phyloP scores from a whole-genome alignment of 768 basidiomycete species.

The Suillus ampliporus region DNA sequence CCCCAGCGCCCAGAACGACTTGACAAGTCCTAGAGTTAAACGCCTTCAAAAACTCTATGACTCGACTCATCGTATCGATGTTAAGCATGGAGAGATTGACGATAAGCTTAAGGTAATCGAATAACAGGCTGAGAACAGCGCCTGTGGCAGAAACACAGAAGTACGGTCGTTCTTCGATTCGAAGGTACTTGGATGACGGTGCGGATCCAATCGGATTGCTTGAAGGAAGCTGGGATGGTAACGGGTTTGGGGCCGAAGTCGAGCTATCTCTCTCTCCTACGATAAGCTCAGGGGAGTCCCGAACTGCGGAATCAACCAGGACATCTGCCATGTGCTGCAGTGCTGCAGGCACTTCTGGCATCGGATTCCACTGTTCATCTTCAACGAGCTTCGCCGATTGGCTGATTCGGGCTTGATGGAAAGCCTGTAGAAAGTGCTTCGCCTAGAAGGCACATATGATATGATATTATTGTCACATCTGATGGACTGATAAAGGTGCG shows the following conservation, averaged over 20 bases:
- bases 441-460: conserved; percentile 61
- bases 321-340: conserved; percentile 77
- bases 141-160: conserved; percentile 88
- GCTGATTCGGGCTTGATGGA: conserved; percentile 82
- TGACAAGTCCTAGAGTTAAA: conserved; percentile 99
- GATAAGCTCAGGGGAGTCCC: conserved; percentile 75
- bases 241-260: conserved; percentile 11
- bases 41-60: conserved; percentile 95
- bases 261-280: conserved; percentile 32
- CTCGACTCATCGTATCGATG: conserved; percentile 92
- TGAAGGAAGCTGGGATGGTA: conserved; percentile 28
- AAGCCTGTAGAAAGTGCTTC: conserved; percentile 83
- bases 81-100: conserved; percentile 88
- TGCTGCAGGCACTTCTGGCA: conserved; percentile 63
- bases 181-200: conserved; percentile 60
- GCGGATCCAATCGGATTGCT: conserved; percentile 28
- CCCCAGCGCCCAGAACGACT: conserved; percentile 96
- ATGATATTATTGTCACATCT: conserved; percentile 11
- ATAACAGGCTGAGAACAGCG: conserved; percentile 69
- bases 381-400: conserved; percentile 90
- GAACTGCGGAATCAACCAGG: conserved; percentile 81
- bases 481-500: conserved; percentile 18
- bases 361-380: conserved; percentile 92
- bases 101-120: conserved; percentile 88
- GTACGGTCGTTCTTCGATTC: conserved; percentile 84